Base-by-base conservation (phyloP, 768 basidiomycete species). In the Lactarius sp. region DNA sequence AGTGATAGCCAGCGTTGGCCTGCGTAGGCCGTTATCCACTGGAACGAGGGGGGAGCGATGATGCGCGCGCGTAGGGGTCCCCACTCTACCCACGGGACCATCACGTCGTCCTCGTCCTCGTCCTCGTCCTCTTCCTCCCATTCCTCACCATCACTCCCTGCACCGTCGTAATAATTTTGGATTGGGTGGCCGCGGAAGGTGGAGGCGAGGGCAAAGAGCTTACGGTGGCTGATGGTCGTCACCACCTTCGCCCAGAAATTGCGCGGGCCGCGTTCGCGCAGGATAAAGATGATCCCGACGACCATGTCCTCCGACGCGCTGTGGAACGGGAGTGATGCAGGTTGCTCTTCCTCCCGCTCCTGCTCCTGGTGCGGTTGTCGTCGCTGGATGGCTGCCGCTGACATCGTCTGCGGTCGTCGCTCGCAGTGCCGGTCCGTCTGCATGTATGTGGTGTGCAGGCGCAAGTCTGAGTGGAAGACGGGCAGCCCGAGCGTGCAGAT, bases 11-110 rank as follows among this genome's bases (percentile, higher is more conserved):
- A 64, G 33, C 59, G 63, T 20, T 64, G 59, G 7, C 59, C 64
- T 2, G 64, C 59, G 34, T 65, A 59, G 18, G 59, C 64, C 20
- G 64, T 65, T 41, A 65, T 65, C 64, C 59, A 64, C 49, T 65
- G 59, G 41, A 60, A 65, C 14, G 49, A 20, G 0, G 49, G 9
- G 6, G 64, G 64, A 5, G 50, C 18, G 59, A 65, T 55, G 47
- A 65, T 52, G 34, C 59, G 64, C 22, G 59, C 22, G 59, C 18
- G 34, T 14, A 10, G 18, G 59, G 59, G 27, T 1, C 64, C 63
- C 64, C 64, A 65, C 20, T 59, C 52, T 4, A 44, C 59, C 63
- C 63, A 64, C 1, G 53, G 39, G 6, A 57, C 16, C 18, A 36
- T 39, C 22, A 37, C 27, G 27, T 27, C 27, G 9, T 16, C 41